These are phyloP conservation scores for Fistulifera pelliculosa DNA, from an alignment of 108 stramenopile species.

Conservation along the genomic window DNA sequence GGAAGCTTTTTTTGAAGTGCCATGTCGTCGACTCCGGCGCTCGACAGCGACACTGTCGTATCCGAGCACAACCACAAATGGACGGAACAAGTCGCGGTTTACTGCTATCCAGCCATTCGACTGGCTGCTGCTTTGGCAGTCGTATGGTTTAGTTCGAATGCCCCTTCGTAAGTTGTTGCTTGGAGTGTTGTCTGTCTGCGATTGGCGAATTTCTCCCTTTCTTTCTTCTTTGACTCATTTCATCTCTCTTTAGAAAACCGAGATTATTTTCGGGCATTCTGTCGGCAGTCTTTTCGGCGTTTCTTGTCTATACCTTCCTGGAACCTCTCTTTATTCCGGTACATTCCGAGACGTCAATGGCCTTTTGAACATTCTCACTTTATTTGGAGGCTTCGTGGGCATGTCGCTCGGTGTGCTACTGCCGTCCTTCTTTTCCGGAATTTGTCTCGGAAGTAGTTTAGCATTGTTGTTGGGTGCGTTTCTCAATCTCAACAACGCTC, in stretches of 20 bases:
- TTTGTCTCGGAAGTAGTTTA: constrained; percentile 38
- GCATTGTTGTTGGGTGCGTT: constrained; percentile 28
- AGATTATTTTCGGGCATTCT: constrained; percentile 42
- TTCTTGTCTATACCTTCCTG: constrained; percentile 35
- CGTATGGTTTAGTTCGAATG: not conserved
- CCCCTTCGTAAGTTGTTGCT: not conserved
- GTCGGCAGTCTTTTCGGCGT: constrained; percentile 26
- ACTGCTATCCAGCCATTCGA: not conserved
- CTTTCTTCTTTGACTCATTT: not conserved
- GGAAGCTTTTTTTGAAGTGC: no score
- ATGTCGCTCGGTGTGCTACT: constrained; percentile 54
- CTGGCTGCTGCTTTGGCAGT: not conserved
- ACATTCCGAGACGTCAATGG: constrained; percentile 50
- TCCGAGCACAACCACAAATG: not conserved
- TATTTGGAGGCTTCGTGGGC: constrained; percentile 46
- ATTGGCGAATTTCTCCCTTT: no score
- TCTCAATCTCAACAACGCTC: constrained; percentile 1
- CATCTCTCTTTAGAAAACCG: constrained; percentile 2
- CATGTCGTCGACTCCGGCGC: no score
- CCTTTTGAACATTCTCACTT: constrained; percentile 41
- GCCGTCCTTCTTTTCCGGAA: constrained; percentile 46
- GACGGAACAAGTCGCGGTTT: not conserved
- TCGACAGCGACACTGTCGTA: no score
- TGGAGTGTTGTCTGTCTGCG: no score
- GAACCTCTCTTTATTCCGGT: constrained; percentile 41